Base-by-base conservation (phyloP, 2,329 filamentous ascomycete species). In the Neonectria punicea region DNA sequence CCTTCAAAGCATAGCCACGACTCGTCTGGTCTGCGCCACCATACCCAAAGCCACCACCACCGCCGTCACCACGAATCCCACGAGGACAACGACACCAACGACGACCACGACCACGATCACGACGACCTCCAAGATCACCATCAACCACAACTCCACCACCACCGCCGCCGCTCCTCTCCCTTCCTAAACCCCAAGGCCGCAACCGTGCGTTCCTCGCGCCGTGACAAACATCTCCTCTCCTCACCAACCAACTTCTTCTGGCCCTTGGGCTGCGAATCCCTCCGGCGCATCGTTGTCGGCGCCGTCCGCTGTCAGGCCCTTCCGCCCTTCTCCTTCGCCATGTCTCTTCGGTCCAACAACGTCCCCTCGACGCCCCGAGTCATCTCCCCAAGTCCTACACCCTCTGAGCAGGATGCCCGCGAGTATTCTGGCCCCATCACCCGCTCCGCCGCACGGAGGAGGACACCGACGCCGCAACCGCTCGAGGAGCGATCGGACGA, bases 301-400 rank as follows among this genome's bases (percentile, higher is more conserved):
- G 83, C 85, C 72, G 82, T 91, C 73, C 79, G 80, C 70, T 80
- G 81, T 53, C 83, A 89, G 63, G 82, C 84, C 44, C 85, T 92
- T 2, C 89, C 89, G 51, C 86, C 87, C 43, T 91, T 91, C 66
- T 79, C 82, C 9, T 82, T 77, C 78, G 75, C 78, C 74, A 88
- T 90, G 82, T 84, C 87, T 61, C 76, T 83, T 65, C 83, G 82
- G 63, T 78, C 80, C 57, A 83, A 87, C 66, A 79, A 79, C 71
- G 84, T 96, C 63, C 94, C 94, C 62, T 87, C 87, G 62, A 96
- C 92, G 61, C 94, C 94, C 74, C 91, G 93, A 75, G 92, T 98
- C 72, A 97, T 96, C 72, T 97, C 93, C 13, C 94, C 94, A 44
- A 96, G 93, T 60, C 94, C 94, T 44, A 91, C 92, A 3, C 76